phyloP scores from a whole-genome alignment of 805 yeast genomes.

The Yarrowia keelungensis region DNA sequence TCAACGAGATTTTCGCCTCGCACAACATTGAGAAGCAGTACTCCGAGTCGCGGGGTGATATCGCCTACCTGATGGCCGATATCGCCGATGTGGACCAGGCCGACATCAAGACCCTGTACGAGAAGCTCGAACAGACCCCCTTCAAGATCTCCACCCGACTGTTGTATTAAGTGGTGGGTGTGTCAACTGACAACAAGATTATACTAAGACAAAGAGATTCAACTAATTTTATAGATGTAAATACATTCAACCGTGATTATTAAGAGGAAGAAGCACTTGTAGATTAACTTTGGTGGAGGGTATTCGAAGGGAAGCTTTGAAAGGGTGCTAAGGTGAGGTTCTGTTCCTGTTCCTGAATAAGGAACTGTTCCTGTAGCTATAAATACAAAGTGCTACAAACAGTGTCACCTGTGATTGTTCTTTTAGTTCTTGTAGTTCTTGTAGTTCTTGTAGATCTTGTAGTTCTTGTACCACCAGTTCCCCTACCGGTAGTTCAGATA shows the following conservation, averaged over 20 bases:
- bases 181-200: background rate
- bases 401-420: no score
- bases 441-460: no score
- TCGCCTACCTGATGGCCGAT: slow-evolving; percentile 98
- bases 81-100: slow-evolving; percentile 81
- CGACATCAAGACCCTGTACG: slow-evolving; percentile 84
- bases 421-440: no score
- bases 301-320: no score
- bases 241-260: slow-evolving; percentile 37
- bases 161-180: slow-evolving; percentile 61
- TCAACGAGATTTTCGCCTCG: slow-evolving; percentile 90
- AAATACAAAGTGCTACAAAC: no score
- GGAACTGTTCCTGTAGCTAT: no score
- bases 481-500: no score
- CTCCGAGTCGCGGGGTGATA: slow-evolving; percentile 94
- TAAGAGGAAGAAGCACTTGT: no score
- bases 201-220: slow-evolving; percentile 17
- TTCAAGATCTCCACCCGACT: slow-evolving; percentile 91
- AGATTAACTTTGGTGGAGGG: no score
- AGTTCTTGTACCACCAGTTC: no score
- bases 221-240: slow-evolving; percentile 36
- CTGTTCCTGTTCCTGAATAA: no score
- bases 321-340: no score
- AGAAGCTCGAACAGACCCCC: slow-evolving; percentile 85
- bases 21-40: slow-evolving; percentile 98